A percentile compares a stretch with the other conserved stretches of the same genome.
Conservation (phyloP, 306 rosid genomes). For the Citrullus mucosospermus region DNA sequence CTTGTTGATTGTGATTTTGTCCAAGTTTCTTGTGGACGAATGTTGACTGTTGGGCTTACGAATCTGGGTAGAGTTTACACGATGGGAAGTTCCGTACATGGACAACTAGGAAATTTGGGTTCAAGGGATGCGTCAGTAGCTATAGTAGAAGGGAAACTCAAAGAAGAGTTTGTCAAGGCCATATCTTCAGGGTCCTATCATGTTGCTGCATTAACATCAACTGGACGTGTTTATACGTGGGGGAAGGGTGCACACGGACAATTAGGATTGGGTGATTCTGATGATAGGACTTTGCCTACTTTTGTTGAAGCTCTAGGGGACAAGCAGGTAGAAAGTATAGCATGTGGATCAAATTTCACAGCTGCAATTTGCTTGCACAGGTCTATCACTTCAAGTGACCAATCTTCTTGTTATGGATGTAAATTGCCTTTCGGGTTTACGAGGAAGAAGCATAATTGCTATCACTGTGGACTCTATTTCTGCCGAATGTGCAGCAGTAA, state of each 20-base stretch:
- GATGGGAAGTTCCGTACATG: slow-evolving; percentile 54
- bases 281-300: slow-evolving; percentile 48
- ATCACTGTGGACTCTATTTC: slow-evolving; percentile 69
- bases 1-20: slow-evolving; percentile 66
- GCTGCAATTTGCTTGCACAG: slow-evolving; percentile 74
- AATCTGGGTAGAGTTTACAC: slow-evolving; percentile 57
- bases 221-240: slow-evolving; percentile 62
- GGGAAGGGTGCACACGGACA: slow-evolving; percentile 69
- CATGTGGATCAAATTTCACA: slow-evolving; percentile 62
- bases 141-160: slow-evolving; percentile 56
- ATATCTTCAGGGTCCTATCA: slow-evolving; percentile 63
- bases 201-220: slow-evolving; percentile 54
- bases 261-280: slow-evolving; percentile 59
- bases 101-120: slow-evolving; percentile 63
- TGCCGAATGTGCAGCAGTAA: slow-evolving; percentile 54
- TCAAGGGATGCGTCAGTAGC: slow-evolving; percentile 40
- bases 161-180: slow-evolving; percentile 59
- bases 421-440: slow-evolving; percentile 64
- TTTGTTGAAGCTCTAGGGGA: slow-evolving; percentile 52
- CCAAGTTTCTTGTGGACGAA: slow-evolving; percentile 80
- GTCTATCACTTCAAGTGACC: slow-evolving; percentile 56
- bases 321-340: slow-evolving; percentile 49
- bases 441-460: slow-evolving; percentile 77
- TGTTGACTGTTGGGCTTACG: slow-evolving; percentile 61
- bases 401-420: slow-evolving; percentile 62